Evolutionary conservation across 345 rosid species (phyloP).

Genomic region (thale cress (Arabidopsis thaliana)): DNA sequence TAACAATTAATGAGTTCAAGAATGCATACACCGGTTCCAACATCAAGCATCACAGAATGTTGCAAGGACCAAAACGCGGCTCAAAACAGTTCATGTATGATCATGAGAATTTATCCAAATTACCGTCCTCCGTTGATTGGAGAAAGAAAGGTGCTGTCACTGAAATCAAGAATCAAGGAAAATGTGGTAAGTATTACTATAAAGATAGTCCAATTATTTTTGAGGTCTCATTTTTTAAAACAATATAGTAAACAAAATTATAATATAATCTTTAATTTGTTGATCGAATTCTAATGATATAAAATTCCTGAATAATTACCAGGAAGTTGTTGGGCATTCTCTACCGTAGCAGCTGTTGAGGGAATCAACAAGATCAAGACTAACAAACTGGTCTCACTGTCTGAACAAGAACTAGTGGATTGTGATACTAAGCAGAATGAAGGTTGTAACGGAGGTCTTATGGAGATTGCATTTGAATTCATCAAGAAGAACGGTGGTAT

Average conservation of each 20-base stretch:
- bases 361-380: slow-evolving; percentile 68
- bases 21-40: slow-evolving; percentile 66
- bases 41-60: slow-evolving; percentile 66
- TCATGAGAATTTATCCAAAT: slow-evolving; percentile 40
- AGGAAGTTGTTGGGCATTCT: slow-evolving; percentile 86
- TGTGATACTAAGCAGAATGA: slow-evolving; percentile 65
- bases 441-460: slow-evolving; percentile 74
- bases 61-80: slow-evolving; percentile 51
- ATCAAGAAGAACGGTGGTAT: slow-evolving; percentile 53
- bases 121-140: slow-evolving; percentile 72
- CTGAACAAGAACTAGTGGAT: slow-evolving; percentile 71
- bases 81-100: slow-evolving; percentile 62
- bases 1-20: slow-evolving; percentile 74
- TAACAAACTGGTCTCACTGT: slow-evolving; percentile 55
- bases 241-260: too few species aligned
- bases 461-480: slow-evolving; percentile 64
- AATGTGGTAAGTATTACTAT: slow-evolving; percentile 68
- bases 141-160: slow-evolving; percentile 77
- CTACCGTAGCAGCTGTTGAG: slow-evolving; percentile 66
- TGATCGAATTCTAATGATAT: not conserved
- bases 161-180: slow-evolving; percentile 75
- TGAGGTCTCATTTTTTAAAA: not conserved
- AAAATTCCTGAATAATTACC: not conserved
- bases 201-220: not conserved
- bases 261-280: not conserved